Evolutionary conservation across 441 rosid genomes (phyloP).

Genomic region (Pelargonium fulgidum): DNA sequence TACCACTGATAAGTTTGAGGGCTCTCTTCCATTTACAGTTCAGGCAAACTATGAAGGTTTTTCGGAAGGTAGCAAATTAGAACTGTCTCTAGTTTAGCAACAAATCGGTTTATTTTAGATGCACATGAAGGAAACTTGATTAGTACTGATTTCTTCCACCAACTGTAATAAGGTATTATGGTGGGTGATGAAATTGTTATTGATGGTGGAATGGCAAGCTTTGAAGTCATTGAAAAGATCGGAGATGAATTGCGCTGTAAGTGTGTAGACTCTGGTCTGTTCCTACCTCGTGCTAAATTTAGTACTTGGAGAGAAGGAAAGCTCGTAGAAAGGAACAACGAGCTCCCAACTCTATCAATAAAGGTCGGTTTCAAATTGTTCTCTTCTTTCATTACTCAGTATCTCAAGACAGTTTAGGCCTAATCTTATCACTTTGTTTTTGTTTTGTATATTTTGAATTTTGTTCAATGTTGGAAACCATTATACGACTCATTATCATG

Average conservation of each 20-base stretch:
- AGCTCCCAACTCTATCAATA: slow-evolving; percentile 46
- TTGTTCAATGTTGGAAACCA: too few species aligned
- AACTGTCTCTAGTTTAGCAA: neutral
- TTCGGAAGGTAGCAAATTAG: slow-evolving; percentile 43
- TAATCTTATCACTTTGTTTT: too few species aligned
- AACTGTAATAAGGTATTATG: slow-evolving; percentile 33
- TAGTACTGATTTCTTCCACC: neutral
- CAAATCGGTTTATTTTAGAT: neutral
- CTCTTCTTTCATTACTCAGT: neutral
- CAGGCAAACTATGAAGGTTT: slow-evolving; percentile 56
- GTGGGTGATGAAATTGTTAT: slow-evolving; percentile 63
- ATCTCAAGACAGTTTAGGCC: too few species aligned
- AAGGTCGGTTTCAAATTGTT: slow-evolving; percentile 34
- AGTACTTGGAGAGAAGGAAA: slow-evolving; percentile 69
- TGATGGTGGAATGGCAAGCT: slow-evolving; percentile 80
- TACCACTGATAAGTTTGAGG: slow-evolving; percentile 43
- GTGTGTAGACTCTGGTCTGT: slow-evolving; percentile 60
- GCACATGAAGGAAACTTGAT: slow-evolving; percentile 1
- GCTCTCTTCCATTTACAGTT: slow-evolving; percentile 49
- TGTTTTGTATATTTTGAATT: too few species aligned
- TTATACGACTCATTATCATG: too few species aligned
- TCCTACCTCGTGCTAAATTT: slow-evolving; percentile 66
- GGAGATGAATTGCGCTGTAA: slow-evolving; percentile 52
- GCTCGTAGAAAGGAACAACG: slow-evolving; percentile 42
- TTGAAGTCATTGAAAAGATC: slow-evolving; percentile 51